A percentile compares a stretch with the other conserved stretches of the same genome.
These are phyloP conservation scores for Malassezia equina DNA, from an alignment of 1,284 basidiomycete species.

Conservation along the genomic window DNA sequence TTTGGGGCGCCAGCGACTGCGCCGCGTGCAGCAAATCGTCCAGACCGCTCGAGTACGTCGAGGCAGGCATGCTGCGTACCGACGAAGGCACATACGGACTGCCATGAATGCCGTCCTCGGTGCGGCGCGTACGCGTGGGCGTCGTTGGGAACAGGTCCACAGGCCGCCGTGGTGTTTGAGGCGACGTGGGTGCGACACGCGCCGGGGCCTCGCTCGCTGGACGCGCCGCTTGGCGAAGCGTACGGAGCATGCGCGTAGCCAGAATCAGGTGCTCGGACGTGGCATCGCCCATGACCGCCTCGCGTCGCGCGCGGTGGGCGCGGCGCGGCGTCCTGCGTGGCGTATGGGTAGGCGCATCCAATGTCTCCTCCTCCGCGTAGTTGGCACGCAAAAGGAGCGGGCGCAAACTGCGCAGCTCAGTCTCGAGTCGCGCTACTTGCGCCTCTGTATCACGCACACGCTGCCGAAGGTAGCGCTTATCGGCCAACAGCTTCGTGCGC, in stretches of 20 bases:
- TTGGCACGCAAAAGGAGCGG: slow-evolving; percentile 36
- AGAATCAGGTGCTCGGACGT: slow-evolving; percentile 50
- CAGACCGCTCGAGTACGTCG: slow-evolving; percentile 34
- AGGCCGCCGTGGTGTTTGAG: not conserved
- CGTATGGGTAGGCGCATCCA: slow-evolving; percentile 1
- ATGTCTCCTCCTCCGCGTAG: slow-evolving; percentile 12
- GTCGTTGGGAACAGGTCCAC: not conserved
- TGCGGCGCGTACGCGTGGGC: slow-evolving; percentile 18
- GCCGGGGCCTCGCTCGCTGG: not conserved
- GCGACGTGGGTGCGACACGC: not conserved
- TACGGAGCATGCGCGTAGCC: slow-evolving; percentile 44
- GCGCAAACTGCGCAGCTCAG: slow-evolving; percentile 36
- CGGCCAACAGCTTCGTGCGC: slow-evolving; percentile 41
- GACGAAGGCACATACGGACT: slow-evolving; percentile 3
- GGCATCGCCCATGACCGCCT: slow-evolving; percentile 49
- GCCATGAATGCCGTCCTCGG: not conserved
- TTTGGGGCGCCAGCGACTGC: slow-evolving; percentile 28
- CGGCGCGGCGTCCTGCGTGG: slow-evolving; percentile 19
- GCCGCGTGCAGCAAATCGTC: slow-evolving; percentile 46
- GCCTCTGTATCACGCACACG: slow-evolving; percentile 41
- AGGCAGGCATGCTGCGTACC: slow-evolving; percentile 1
- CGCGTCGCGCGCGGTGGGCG: slow-evolving; percentile 22
- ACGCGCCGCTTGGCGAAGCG: slow-evolving; percentile 24
- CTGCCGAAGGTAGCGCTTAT: slow-evolving; percentile 40
- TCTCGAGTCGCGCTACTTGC: slow-evolving; percentile 39